Base-by-base conservation (phyloP, 2,329 filamentous ascomycete species). In the Periconia digitata region DNA sequence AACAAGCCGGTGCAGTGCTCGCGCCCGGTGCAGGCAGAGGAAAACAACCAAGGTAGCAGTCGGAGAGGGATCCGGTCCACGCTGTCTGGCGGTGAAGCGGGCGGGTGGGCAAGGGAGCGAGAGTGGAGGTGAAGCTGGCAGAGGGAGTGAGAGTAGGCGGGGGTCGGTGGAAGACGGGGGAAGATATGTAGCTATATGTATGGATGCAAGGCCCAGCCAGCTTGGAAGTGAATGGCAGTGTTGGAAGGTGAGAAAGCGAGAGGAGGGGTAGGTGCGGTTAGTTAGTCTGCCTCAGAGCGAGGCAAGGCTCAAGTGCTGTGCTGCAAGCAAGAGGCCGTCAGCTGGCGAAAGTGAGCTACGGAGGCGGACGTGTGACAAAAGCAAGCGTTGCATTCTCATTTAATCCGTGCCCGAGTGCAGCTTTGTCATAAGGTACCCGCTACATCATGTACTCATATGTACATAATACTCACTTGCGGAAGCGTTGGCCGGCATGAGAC, bases 61-160 rank as follows among this genome's bases (percentile, higher is more conserved):
- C 42, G 40, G 47, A 45, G 24, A 48, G 45, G 42, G 49, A 51
- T 47, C 46, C 51, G 46, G 39, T 59, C 52, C 52, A 50, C 41
- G 45, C n/a, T n/a, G 50, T 43, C 41, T 47, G 51, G 54, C 48
- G 49, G 53, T 49, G 50, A 42, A 47, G n/a, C 49, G 29, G 37
- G 13, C 29, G 39, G 35, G 37, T 46, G 44, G 36, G 49, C 46
- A n/a, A n/a, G n/a, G n/a, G 52, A 51, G 40, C 50, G 53, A 54
- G 50, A 56, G 41, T 53, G 52, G 50, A 50, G 56, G 58, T 55
- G 60, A 55, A 53, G 47, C 38, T 42, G 39, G 51, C 49, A 56
- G 47, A 35, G 20, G 44, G 20, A 32, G 34, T 42, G 38, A 32
- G 17, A 34, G 36, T 38, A 41, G 37, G 44, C 47, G 45, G 38